Conservation (phyloP, 441 rosid genomes). For the Francoa sonchifolia region DNA sequence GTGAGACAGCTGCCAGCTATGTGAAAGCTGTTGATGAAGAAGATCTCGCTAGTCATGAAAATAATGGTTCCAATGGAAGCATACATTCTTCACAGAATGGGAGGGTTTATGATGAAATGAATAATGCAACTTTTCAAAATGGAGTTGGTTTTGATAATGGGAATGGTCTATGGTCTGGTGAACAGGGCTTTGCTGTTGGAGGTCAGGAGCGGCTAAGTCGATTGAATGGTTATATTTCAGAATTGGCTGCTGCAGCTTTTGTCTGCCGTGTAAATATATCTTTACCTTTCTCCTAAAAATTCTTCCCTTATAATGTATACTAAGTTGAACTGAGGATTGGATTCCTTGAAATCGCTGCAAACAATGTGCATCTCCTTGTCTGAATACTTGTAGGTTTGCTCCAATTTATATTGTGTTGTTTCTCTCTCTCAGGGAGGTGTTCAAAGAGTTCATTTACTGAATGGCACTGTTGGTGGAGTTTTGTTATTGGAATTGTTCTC, state of each 20-base stretch:
- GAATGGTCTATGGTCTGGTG: constrained; percentile 62
- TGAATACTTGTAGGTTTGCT: constrained; percentile 1
- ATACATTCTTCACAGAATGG: constrained; percentile 28
- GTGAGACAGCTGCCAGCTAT: constrained; percentile 84
- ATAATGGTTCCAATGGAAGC: constrained; percentile 28
- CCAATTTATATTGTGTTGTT: not conserved
- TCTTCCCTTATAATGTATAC: not conserved
- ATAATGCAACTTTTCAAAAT: constrained; percentile 47
- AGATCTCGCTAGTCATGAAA: constrained; percentile 27
- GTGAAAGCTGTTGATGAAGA: constrained; percentile 73
- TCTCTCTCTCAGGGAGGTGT: constrained; percentile 67
- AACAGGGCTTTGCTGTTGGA: constrained; percentile 94
- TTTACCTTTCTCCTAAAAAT: not conserved
- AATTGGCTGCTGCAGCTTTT: constrained; percentile 90
- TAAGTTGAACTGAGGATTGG: no score
- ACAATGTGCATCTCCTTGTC: no score
- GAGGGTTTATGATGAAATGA: constrained; percentile 21
- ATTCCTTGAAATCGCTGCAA: no score
- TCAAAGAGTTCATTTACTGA: constrained; percentile 86
- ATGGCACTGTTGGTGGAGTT: constrained; percentile 89
- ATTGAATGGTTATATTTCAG: constrained; percentile 66
- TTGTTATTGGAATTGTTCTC: constrained; percentile 77
- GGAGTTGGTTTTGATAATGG: constrained; percentile 90
- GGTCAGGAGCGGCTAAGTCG: constrained; percentile 80
- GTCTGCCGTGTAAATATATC: constrained; percentile 65